A percentile compares a stretch with the other conserved stretches of the same genome.
Conservation (phyloP, 495 filamentous ascomycete genomes). For the Xylaria cubensis region DNA sequence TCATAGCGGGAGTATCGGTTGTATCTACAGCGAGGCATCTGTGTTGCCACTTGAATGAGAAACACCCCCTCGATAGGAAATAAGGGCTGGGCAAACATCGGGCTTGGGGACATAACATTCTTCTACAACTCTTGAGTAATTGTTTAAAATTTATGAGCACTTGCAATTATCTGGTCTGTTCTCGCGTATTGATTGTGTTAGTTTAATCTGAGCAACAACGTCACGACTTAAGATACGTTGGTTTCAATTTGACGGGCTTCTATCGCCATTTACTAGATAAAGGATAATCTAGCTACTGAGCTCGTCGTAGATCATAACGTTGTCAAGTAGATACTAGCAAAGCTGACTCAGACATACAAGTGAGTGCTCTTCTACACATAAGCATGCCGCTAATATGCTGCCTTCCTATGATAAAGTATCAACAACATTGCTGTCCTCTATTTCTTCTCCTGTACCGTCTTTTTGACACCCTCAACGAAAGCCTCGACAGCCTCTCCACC, state of each 20-base stretch:
- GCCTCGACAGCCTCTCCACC: conserved; percentile 88
- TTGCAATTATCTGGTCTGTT: neutral
- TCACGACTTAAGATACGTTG: neutral
- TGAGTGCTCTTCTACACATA: neutral
- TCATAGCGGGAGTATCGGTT: conserved; percentile 22
- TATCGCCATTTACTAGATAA: neutral
- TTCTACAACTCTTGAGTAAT: conserved; percentile 22
- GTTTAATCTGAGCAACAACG: neutral
- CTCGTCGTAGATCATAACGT: neutral
- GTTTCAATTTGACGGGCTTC: neutral
- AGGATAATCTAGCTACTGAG: too few species aligned
- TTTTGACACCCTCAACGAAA: conserved; percentile 87
- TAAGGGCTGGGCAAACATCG: neutral
- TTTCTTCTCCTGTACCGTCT: conserved; percentile 66
- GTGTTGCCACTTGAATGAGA: neutral
- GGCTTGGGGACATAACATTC: conserved; percentile 15
- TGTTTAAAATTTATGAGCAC: conserved; percentile 20
- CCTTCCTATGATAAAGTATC: neutral
- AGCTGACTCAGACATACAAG: neutral
- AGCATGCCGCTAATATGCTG: neutral
- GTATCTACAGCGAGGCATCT: conserved; percentile 4
- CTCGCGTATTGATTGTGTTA: neutral
- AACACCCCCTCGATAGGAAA: neutral
- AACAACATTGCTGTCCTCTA: conserved; percentile 16
- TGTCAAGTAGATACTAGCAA: neutral